Conservation (phyloP, 805 yeast species). For the Saturnispora sanitii region DNA sequence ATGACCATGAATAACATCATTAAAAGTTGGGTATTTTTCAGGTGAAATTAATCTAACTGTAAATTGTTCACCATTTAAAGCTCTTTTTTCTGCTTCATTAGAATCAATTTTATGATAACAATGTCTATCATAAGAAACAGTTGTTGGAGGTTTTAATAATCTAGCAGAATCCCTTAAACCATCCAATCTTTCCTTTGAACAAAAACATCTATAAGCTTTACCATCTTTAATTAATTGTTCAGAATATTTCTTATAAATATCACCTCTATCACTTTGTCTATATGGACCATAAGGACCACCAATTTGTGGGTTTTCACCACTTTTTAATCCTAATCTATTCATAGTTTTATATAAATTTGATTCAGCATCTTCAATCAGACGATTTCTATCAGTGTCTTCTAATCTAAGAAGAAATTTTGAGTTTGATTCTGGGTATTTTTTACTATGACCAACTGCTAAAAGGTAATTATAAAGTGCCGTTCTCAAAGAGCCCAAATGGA, state of each 20-base stretch:
- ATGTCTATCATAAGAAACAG: slow-evolving; percentile 83
- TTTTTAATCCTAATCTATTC: slow-evolving; percentile 61
- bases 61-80: slow-evolving; percentile 29
- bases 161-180: slow-evolving; percentile 63
- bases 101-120: slow-evolving; percentile 41
- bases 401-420: slow-evolving; percentile 76
- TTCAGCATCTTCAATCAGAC: slow-evolving; percentile 79
- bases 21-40: slow-evolving; percentile 50
- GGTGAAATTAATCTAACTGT: slow-evolving; percentile 78
- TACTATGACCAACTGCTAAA: slow-evolving; percentile 37
- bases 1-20: slow-evolving; percentile 70
- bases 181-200: slow-evolving; percentile 70
- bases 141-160: slow-evolving; percentile 73
- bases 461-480: slow-evolving; percentile 88
- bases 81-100: slow-evolving; percentile 32
- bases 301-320: slow-evolving; percentile 80
- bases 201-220: slow-evolving; percentile 77
- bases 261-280: slow-evolving; percentile 71
- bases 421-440: slow-evolving; percentile 41
- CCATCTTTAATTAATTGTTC: slow-evolving; percentile 50
- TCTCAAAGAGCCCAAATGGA: slow-evolving; percentile 89
- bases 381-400: slow-evolving; percentile 86
- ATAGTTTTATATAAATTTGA: slow-evolving; percentile 65
- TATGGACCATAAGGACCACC: slow-evolving; percentile 79
- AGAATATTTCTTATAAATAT: slow-evolving; percentile 55